Base-by-base conservation (phyloP, 768 basidiomycete species). In the Leccinum boreale region DNA sequence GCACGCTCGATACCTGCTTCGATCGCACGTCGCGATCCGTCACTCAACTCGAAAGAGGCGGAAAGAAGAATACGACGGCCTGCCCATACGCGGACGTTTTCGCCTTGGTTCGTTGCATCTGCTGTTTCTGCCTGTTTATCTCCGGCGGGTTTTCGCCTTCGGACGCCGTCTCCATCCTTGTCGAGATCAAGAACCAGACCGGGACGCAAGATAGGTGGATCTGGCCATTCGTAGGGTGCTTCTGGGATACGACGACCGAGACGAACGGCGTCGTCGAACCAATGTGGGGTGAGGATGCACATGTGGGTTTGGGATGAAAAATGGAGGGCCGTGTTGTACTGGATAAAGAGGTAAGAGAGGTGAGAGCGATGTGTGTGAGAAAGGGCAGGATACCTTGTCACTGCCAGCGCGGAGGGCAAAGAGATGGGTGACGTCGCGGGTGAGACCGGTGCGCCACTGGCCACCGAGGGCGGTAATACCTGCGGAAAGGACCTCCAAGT, bases 361-460 rank as follows among this genome's bases (percentile, higher is more conserved):
- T 24, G 5, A 23, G 29, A 1, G 45, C 17, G 21, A 9, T 0
- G 4, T 12, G 11, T 1, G 21, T 33, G n/a, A 24, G 0, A 46
- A 4, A n/a, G 7, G 12, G 14, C 1, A 33, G 1, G 17, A 11
- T 52, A 67, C 67, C 67, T 85, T 86, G 28, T 76, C 70, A 5
- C 83, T 83, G 3, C 76, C 75, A 0, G 67, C 51, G 53, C 76
- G 73, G 33, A 87, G 72, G 29, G 85, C 84, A 63, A 95, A 89
- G 51, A 96, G 80, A 68, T 96, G 94, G 0, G 94, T 95, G 21
- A 93, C 88, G 57, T 96, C 94, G 57, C 82, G 80, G 0, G 92
- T 94, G 50, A 95, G 80, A 9, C 84, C 85, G 0, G 74, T 73
- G 24, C 90, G 82, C 85, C 85, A 92, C 70, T 91, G 87, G 0